These are phyloP conservation scores for Xerophyta viscosa DNA, from an alignment of 106 monocot genomes.

Conservation along the genomic window DNA sequence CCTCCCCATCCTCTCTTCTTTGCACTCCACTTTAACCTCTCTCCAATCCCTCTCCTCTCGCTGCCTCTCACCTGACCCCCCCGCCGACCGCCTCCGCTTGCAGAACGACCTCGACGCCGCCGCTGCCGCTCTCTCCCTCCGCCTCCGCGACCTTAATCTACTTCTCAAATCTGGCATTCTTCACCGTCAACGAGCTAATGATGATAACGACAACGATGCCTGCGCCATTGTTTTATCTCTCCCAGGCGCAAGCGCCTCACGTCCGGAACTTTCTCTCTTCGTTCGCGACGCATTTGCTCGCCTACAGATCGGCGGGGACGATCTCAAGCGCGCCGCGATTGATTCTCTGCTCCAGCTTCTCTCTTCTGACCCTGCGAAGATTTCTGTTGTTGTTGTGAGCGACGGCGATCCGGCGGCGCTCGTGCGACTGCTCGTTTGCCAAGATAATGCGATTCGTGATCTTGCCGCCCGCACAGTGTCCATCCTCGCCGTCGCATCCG, in stretches of 20 bases:
- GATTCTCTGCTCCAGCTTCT: constrained; percentile 62
- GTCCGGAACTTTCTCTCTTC: constrained; percentile 48
- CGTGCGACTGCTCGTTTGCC: constrained; percentile 40
- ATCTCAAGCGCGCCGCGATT: constrained; percentile 66
- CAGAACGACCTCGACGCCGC: constrained; percentile 68
- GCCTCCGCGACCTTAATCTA: constrained; percentile 42
- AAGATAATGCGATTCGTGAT: constrained; percentile 49
- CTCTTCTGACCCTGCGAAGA: constrained; percentile 20
- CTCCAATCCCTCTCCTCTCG: constrained; percentile 39
- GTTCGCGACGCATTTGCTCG: constrained; percentile 77
- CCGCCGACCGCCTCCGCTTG: constrained; percentile 48
- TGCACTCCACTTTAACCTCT: constrained; percentile 26
- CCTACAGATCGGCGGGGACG: constrained; percentile 68
- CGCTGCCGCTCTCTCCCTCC: constrained; percentile 45
- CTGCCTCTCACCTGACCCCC: constrained; percentile 36
- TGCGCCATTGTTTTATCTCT: constrained; percentile 45
- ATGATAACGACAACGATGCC: not conserved
- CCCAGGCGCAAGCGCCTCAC: constrained; percentile 40
- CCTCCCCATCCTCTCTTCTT: constrained; percentile 21
- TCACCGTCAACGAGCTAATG: not conserved
- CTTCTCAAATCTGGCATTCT: constrained; percentile 45
- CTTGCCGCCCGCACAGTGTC: constrained; percentile 39
- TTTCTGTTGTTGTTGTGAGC: constrained; percentile 27
- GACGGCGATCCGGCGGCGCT: constrained; percentile 45
- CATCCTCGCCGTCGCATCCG: constrained; percentile 46